A percentile compares a stretch with the other conserved stretches of the same genome.
Conservation (phyloP, 768 basidiomycete species). For the Rhizopogon salebrosus region DNA sequence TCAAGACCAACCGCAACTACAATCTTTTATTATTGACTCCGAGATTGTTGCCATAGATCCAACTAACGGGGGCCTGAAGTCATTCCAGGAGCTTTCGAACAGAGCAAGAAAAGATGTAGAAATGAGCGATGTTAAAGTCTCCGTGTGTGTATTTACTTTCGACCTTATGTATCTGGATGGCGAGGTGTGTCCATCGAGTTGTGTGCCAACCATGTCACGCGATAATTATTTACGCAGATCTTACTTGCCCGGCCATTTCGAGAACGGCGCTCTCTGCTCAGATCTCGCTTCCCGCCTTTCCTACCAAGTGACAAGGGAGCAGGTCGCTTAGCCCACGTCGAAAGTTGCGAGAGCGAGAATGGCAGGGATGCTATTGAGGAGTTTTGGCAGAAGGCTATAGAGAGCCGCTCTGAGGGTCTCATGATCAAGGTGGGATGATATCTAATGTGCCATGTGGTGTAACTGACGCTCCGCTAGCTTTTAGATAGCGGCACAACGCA, state of each 20-base stretch:
- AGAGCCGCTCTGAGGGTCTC: slow-evolving; percentile 82
- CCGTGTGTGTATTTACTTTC: slow-evolving; percentile 83
- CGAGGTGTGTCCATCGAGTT: slow-evolving; percentile 44
- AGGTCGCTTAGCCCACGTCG: slow-evolving; percentile 72
- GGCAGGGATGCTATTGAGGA: slow-evolving; percentile 60
- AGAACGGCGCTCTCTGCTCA: slow-evolving; percentile 60
- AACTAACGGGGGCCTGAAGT: slow-evolving; percentile 52
- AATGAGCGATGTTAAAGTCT: slow-evolving; percentile 66
- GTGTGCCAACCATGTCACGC: background rate
- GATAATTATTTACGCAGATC: slow-evolving; percentile 36
- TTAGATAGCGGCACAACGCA: slow-evolving; percentile 49
- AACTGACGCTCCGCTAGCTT: slow-evolving; percentile 38
- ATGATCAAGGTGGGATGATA: slow-evolving; percentile 73
- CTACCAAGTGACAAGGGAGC: slow-evolving; percentile 34
- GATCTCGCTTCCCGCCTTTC: slow-evolving; percentile 53
- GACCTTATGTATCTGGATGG: slow-evolving; percentile 86
- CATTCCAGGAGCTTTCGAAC: slow-evolving; percentile 85
- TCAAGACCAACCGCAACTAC: slow-evolving; percentile 31
- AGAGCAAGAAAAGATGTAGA: slow-evolving; percentile 81
- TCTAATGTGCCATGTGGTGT: background rate
- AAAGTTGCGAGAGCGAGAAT: slow-evolving; percentile 59
- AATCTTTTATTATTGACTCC: slow-evolving; percentile 77
- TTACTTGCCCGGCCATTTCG: slow-evolving; percentile 68
- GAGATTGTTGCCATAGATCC: slow-evolving; percentile 84
- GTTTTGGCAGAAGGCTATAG: slow-evolving; percentile 74